Conservation (phyloP, 106 monocot species). For the Dactylorhiza incarnata region DNA sequence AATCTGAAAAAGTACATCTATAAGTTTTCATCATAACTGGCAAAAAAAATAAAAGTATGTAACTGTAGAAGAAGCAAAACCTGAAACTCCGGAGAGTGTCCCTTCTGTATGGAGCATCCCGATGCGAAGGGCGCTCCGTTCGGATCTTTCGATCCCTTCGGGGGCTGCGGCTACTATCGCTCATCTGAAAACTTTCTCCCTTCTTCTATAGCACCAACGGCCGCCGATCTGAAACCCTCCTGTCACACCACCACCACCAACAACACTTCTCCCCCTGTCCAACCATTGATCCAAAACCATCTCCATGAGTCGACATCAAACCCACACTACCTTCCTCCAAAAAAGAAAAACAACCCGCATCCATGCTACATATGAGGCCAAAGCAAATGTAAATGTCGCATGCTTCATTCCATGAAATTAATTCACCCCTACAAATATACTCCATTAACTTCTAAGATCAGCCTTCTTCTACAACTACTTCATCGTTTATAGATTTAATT, state of each 20-base stretch:
- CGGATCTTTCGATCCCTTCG: constrained; percentile 73
- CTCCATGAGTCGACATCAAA: constrained; percentile 48
- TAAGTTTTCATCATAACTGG: not conserved
- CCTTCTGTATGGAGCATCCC: constrained; percentile 76
- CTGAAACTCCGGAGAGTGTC: constrained; percentile 42
- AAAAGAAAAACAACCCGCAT: constrained; percentile 18
- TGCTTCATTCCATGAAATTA: constrained; percentile 19
- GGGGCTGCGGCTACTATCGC: constrained; percentile 60
- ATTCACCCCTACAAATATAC: constrained; percentile 9
- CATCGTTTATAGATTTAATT: constrained; percentile 6
- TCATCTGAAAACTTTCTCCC: constrained; percentile 38
- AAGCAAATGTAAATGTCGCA: constrained; percentile 18
- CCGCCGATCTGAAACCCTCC: constrained; percentile 17
- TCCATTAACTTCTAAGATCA: constrained; percentile 13
- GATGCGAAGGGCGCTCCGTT: constrained; percentile 54
- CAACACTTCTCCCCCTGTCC: constrained; percentile 46
- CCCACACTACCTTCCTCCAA: constrained; percentile 24
- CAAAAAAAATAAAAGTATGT: not conserved
- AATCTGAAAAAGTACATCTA: not conserved
- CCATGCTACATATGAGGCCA: constrained; percentile 17
- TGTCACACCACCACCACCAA: constrained; percentile 24
- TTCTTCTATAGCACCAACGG: constrained; percentile 20
- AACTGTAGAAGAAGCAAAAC: constrained; percentile 14
- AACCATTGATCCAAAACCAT: constrained; percentile 39
- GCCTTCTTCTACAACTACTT: constrained; percentile 12